Base-by-base conservation (phyloP, 2,329 filamentous ascomycete species). In the Penicillium sp. region DNA sequence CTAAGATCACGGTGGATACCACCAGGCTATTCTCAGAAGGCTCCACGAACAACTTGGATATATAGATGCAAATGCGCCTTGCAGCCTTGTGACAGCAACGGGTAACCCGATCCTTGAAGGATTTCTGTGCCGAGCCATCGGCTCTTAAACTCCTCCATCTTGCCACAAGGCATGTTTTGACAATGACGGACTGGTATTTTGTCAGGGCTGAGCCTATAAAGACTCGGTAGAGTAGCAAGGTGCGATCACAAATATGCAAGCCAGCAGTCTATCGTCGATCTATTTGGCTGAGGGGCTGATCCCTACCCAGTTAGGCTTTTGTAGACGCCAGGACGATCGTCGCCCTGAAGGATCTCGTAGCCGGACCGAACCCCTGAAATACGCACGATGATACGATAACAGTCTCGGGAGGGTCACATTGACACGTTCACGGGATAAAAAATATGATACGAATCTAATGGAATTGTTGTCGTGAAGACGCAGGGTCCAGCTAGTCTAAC, bases 251-350 rank as follows among this genome's bases (percentile, higher is more conserved):
- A 26, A 26, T 37, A 22, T 43, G 23, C 42, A 26, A 23, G 9
- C 23, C 25, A 27, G 53, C 29, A 47, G 29, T 35, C 40, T 23
- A 37, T 57, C 47, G 50, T 51, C 37, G 51, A 55, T 52, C 44
- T 26, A 44, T 46, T 37, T 27, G 51, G 51, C 22, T 42, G 18
- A 18, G 27, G 26, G 15, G n/a, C 44, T 37, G 53, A 58, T 61
- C 56, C 27, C 41, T 27, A 41, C 56, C 45, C 23, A 26, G 15
- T 51, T 56, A 15, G 51, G 55, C 40, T 60, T 56, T 60, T 56
- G 58, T 35, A 44, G 45, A 53, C 33, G 41, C 46, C 43, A 46
- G 33, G 49, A 27, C 20, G 51, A 57, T 61, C 44, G 43, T 27
- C 26, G 46, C 46, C 43, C 22, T 41, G 44, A 53, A 55, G 46